phyloP scores from a whole-genome alignment of 257 asterid species.

The Phtheirospermum japonicum region DNA sequence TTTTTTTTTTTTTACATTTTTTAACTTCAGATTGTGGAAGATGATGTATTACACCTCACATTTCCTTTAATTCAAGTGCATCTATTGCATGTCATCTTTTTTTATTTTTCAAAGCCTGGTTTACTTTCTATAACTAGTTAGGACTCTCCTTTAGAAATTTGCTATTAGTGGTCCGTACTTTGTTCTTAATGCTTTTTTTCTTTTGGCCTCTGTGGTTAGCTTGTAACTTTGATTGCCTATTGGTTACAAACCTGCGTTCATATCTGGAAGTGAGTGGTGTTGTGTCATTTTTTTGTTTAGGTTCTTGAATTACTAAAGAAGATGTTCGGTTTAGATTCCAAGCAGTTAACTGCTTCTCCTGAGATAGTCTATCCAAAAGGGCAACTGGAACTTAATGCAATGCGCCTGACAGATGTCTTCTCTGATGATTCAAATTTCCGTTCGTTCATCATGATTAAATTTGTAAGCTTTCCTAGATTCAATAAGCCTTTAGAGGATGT shows the following conservation, averaged over 20 bases:
- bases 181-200: background rate
- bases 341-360: constrained; percentile 40
- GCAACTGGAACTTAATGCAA: constrained; percentile 86
- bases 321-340: constrained; percentile 60
- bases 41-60: background rate
- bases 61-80: constrained; percentile 9
- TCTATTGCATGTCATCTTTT: constrained; percentile 5
- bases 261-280: constrained; percentile 28
- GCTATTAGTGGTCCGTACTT: background rate
- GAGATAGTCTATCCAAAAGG: constrained; percentile 65
- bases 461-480: constrained; percentile 54
- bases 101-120: background rate
- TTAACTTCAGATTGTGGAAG: constrained; percentile 14
- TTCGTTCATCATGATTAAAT: constrained; percentile 62
- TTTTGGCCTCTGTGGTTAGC: background rate
- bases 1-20: constrained; percentile 18
- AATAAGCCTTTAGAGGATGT: constrained; percentile 9
- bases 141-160: background rate
- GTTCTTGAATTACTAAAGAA: constrained; percentile 84
- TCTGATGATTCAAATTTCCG: constrained; percentile 98
- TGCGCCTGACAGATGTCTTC: constrained; percentile 91
- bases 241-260: background rate
- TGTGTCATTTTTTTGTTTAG: constrained; percentile 42
- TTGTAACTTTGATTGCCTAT: constrained; percentile 16
- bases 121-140: constrained; percentile 14